These are phyloP conservation scores for Daedaleopsis sinensis DNA, from an alignment of 768 basidiomycete genomes.

Conservation along the genomic window DNA sequence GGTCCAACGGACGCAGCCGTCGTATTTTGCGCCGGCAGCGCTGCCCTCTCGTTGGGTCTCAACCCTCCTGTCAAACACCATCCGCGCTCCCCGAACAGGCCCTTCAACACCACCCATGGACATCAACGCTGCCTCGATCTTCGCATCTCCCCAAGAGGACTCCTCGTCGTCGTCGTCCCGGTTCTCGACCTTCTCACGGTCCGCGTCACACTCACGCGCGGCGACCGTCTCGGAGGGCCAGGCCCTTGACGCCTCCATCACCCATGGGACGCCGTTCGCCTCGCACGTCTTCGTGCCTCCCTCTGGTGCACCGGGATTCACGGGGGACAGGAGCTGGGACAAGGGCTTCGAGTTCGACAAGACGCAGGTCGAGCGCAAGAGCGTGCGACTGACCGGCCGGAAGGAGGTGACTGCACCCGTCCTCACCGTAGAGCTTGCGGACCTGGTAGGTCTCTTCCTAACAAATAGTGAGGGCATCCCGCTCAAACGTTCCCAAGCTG, in stretches of 20 bases:
- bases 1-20: slow-evolving; percentile 38
- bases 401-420: slow-evolving; percentile 56
- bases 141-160: neutral
- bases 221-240: slow-evolving; percentile 9
- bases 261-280: slow-evolving; percentile 56
- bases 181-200: slow-evolving; percentile 11
- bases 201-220: slow-evolving; percentile 18
- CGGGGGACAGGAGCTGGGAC: slow-evolving; percentile 69
- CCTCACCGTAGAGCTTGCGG: slow-evolving; percentile 55
- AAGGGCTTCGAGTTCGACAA: slow-evolving; percentile 48
- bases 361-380: slow-evolving; percentile 41
- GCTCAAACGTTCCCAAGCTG: slow-evolving; percentile 46
- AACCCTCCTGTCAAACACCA: slow-evolving; percentile 39
- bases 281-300: slow-evolving; percentile 49
- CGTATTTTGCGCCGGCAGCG: slow-evolving; percentile 47
- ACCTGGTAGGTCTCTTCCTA: slow-evolving; percentile 50
- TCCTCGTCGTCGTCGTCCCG: slow-evolving; percentile 8
- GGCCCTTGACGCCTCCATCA: slow-evolving; percentile 27
- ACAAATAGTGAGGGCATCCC: neutral
- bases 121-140: neutral
- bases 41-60: slow-evolving; percentile 57
- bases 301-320: slow-evolving; percentile 76
- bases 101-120: slow-evolving; percentile 1
- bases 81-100: slow-evolving; percentile 8
- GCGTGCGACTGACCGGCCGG: slow-evolving; percentile 56